These are phyloP conservation scores for Lentinula guzmanii DNA, from an alignment of 768 basidiomycete species.

Conservation along the genomic window DNA sequence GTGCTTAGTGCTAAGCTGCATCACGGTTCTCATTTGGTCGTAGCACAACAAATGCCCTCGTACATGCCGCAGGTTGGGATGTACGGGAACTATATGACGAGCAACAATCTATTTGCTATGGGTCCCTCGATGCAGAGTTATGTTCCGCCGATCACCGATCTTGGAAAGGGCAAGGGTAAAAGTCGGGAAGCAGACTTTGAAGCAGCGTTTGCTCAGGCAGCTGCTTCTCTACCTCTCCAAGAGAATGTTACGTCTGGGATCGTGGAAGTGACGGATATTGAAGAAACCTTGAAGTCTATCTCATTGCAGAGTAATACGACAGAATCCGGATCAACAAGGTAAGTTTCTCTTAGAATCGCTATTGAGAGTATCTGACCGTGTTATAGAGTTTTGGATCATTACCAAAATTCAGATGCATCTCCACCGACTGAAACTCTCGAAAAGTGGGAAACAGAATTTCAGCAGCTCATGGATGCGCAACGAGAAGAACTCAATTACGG, in stretches of 20 bases:
- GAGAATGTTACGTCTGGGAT: conserved; percentile 42
- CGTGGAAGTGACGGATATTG: conserved; percentile 40
- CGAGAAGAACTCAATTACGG: conserved; percentile 66
- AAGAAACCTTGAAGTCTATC: conserved; percentile 29
- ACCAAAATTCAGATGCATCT: conserved; percentile 52
- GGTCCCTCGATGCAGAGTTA: conserved; percentile 31
- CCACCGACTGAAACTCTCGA: conserved; percentile 59
- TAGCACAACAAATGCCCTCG: conserved; percentile 37
- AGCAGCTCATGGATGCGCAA: conserved; percentile 65
- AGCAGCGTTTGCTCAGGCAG: conserved; percentile 71
- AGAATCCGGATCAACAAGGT: conserved; percentile 49
- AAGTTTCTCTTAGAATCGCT: not conserved
- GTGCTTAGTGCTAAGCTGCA: not conserved
- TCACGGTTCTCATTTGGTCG: not conserved
- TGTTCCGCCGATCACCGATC: conserved; percentile 18
- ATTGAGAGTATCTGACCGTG: conserved; percentile 1
- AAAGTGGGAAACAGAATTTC: conserved; percentile 82
- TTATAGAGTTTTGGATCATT: conserved; percentile 54
- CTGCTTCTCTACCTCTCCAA: conserved; percentile 41
- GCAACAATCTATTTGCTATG: conserved; percentile 21
- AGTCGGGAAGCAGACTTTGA: conserved; percentile 75
- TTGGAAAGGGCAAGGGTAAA: conserved; percentile 73
- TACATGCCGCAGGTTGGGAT: conserved; percentile 28
- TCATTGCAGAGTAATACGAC: conserved; percentile 22
- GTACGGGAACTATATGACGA: conserved; percentile 29